These are phyloP conservation scores for Phytopythium sindhum DNA, from an alignment of 352 stramenopile genomes.

Conservation along the genomic window DNA sequence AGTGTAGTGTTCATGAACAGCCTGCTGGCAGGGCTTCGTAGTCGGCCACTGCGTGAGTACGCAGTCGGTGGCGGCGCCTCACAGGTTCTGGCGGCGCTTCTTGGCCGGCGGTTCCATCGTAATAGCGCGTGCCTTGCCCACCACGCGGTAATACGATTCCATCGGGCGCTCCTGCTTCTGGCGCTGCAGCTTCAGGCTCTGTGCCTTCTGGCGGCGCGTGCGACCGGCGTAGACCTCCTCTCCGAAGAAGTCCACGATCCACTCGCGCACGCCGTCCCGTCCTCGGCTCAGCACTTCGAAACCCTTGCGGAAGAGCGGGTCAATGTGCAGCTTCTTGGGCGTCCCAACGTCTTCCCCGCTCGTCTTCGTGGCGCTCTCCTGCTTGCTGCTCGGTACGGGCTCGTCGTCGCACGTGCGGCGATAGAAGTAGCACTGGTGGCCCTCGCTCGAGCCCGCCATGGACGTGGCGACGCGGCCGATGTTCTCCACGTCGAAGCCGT, in stretches of 20 bases:
- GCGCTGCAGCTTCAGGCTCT: conserved; percentile 18
- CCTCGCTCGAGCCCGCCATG: conserved; percentile 96
- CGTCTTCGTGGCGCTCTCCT: conserved; percentile 19
- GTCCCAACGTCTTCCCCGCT: conserved; percentile 14
- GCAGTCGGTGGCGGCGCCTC: background rate
- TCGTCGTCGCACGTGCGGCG: conserved; percentile 20
- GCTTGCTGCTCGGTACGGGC: conserved; percentile 10
- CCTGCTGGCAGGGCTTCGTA: background rate
- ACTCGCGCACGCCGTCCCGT: conserved; percentile 68
- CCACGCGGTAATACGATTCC: conserved; percentile 73
- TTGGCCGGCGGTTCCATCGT: conserved; percentile 11
- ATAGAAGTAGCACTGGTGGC: conserved; percentile 98
- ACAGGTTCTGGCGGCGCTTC: conserved; percentile 12
- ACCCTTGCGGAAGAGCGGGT: conserved; percentile 75
- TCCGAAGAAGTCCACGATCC: conserved; percentile 71
- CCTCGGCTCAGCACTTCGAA: conserved; percentile 78
- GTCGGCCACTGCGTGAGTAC: background rate
- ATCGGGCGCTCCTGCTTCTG: conserved; percentile 56
- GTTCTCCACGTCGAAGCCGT: conserved; percentile 92
- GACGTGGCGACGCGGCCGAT: conserved; percentile 87
- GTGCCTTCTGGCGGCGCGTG: conserved; percentile 64
- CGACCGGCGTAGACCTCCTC: conserved; percentile 57
- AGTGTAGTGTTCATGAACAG: background rate
- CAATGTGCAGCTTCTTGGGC: conserved; percentile 39
- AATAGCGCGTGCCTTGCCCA: conserved; percentile 47